Percentiles rank a stretch among this genome's conserved stretches.
Evolutionary conservation across 2,329 filamentous ascomycete species (phyloP).

Genomic region (Apiospora phragmitis): DNA sequence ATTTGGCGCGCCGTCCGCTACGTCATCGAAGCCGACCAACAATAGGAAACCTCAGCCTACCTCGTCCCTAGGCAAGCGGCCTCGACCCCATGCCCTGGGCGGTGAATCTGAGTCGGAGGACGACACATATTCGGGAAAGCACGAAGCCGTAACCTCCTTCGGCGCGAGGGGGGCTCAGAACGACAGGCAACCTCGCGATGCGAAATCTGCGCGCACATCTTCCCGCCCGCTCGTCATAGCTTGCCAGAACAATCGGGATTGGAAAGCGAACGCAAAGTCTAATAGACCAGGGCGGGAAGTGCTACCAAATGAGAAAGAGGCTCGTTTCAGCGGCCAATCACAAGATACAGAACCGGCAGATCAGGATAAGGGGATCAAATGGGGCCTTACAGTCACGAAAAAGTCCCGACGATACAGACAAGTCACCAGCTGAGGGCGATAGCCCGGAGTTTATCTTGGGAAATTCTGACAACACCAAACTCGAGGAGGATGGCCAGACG

Average conservation of each 20-base stretch:
- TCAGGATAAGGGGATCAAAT: slow-evolving; percentile 38
- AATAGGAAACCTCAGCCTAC: slow-evolving; percentile 35
- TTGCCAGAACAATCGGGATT: slow-evolving; percentile 34
- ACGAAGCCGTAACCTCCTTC: slow-evolving; percentile 34
- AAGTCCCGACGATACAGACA: slow-evolving; percentile 21
- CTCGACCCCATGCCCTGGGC: slow-evolving; percentile 42
- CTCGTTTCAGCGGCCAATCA: slow-evolving; percentile 1
- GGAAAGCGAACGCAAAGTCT: slow-evolving; percentile 31
- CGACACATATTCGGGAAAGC: slow-evolving; percentile 23
- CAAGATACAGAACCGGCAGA: slow-evolving; percentile 29
- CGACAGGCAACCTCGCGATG: slow-evolving; percentile 18
- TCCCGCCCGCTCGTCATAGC: slow-evolving; percentile 27
- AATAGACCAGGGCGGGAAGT: slow-evolving; percentile 19
- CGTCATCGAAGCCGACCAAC: slow-evolving; percentile 30
- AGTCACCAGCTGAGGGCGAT: slow-evolving; percentile 19
- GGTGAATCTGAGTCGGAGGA: slow-evolving; percentile 45
- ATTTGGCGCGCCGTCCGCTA: slow-evolving; percentile 36
- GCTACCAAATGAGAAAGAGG: slow-evolving; percentile 9
- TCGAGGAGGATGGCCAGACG: slow-evolving; percentile 14
- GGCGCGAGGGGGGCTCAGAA: slow-evolving; percentile 27
- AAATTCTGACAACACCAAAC: slow-evolving; percentile 10
- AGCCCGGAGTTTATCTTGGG: slow-evolving; percentile 8
- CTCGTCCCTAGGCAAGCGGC: slow-evolving; percentile 50
- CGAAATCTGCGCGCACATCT: slow-evolving; percentile 16
- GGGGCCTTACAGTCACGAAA: slow-evolving; percentile 36